Base-by-base conservation (phyloP, 164 flowering plant species). In the Liriodendron chinense region DNA sequence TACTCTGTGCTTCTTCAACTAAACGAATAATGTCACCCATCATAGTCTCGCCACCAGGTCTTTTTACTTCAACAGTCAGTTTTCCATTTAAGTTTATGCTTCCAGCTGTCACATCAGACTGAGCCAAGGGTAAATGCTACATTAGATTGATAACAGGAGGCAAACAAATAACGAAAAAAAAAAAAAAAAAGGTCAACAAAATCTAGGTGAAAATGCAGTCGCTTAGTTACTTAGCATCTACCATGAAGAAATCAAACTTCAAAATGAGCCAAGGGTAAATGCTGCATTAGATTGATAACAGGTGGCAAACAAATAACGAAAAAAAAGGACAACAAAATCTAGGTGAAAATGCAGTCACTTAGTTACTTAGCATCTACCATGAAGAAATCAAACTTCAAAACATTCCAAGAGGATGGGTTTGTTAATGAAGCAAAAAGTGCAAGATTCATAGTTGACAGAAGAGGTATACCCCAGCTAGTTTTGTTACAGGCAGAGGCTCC, bases 1-100 rank as follows among this genome's bases (percentile, higher is more conserved):
- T 89, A 78, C 89, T 90, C 77, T 96, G 99, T 63, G 98, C 99
- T 84, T 94, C 98, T 84, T 91, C 98, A 50, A 96, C 98, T 82
- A 96, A 72, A 70, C 97, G 97, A 77, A 96, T 90, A 84, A 96
- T 94, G 77, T 94, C 97, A 63, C 89, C 92, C 81, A 96, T 90
- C 16, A 91, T 84, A 78, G 98, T 91, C 88, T 94, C 98, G 72
- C 98, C 98, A 71, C 99, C 99, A 65, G 95, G 90, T 76, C 99
- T 89, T 78, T 79, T 86, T 68, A 96, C 98, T 87, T 96, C 97
- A 81, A 96, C 80, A 28, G 97, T 91, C 67, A 96, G 94, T 24
- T 89, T 89, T 61, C 99, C 99, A 84, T 96, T 94, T 8, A 96
- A 84, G 80, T 96, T 96, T 79, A 94, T 89, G 84, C 93, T 90